Conservation (phyloP, 768 basidiomycete species). For the Rhodotorula babjevae region DNA sequence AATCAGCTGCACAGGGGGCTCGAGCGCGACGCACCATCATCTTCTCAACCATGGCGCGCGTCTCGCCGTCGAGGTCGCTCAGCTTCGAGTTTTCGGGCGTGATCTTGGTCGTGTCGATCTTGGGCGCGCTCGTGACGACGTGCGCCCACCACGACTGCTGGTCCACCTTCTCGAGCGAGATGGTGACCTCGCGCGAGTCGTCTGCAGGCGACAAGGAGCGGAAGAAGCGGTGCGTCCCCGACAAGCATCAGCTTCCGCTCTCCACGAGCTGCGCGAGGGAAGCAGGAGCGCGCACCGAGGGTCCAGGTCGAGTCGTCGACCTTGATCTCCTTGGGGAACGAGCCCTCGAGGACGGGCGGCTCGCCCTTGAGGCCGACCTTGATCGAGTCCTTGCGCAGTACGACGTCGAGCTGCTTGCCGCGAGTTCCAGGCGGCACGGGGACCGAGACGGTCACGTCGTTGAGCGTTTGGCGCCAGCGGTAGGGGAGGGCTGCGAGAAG, state of each 20-base stretch:
- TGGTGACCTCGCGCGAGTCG: slow-evolving; percentile 65
- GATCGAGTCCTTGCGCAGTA: slow-evolving; percentile 75
- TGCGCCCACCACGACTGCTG: slow-evolving; percentile 96
- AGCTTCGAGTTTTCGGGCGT: slow-evolving; percentile 91
- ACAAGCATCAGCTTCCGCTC: too few relatives aligned
- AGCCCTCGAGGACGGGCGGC: slow-evolving; percentile 79
- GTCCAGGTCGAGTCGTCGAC: slow-evolving; percentile 98
- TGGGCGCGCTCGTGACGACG: slow-evolving; percentile 87
- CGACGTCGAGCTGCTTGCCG: slow-evolving; percentile 66
- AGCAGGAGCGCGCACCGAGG: slow-evolving; percentile 57
- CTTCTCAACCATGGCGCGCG: slow-evolving; percentile 97
- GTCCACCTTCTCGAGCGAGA: slow-evolving; percentile 83
- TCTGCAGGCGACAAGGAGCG: slow-evolving; percentile 51
- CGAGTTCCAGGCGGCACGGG: slow-evolving; percentile 84
- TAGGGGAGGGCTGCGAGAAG: slow-evolving; percentile 62
- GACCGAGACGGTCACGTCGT: slow-evolving; percentile 74
- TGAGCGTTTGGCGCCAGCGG: slow-evolving; percentile 81
- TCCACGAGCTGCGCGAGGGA: too few relatives aligned
- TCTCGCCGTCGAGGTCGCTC: slow-evolving; percentile 92
- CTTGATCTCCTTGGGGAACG: slow-evolving; percentile 87
- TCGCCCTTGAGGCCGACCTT: slow-evolving; percentile 78
- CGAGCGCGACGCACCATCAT: slow-evolving; percentile 96
- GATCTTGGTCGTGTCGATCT: slow-evolving; percentile 93
- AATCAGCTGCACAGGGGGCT: too few relatives aligned
- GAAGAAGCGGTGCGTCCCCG: too few relatives aligned